Evolutionary conservation across 371 early-diverging fungal species (phyloP).

Genomic region (Amoeboaphelidium protococcarum): DNA sequence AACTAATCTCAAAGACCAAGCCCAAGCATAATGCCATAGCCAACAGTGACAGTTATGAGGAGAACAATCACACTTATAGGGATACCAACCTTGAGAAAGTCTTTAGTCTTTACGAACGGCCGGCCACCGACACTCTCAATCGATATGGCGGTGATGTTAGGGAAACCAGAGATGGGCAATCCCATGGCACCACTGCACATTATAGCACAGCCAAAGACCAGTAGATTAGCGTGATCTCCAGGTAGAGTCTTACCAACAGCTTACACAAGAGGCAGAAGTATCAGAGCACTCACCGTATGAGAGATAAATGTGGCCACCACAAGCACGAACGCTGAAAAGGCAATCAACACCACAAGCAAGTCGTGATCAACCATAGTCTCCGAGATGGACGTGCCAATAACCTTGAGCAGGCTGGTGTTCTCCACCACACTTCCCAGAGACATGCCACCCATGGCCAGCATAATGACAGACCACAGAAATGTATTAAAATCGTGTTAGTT

Average conservation of each 20-base stretch:
- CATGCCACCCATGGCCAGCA: constrained; percentile 81
- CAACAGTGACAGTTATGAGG: constrained; percentile 37
- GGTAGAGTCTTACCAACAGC: constrained; percentile 38
- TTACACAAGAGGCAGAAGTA: constrained; percentile 47
- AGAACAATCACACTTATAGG: constrained; percentile 42
- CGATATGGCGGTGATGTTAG: constrained; percentile 86
- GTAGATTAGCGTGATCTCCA: constrained; percentile 56
- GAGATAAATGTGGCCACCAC: constrained; percentile 73
- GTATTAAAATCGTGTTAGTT: constrained; percentile 81
- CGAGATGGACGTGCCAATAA: constrained; percentile 40
- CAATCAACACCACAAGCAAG: constrained; percentile 32
- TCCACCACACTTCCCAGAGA: constrained; percentile 76
- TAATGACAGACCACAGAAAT: constrained; percentile 59
- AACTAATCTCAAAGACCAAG: neutral
- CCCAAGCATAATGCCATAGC: constrained; percentile 31
- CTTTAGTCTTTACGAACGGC: constrained; percentile 48
- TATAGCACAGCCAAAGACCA: constrained; percentile 62
- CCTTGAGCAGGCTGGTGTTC: constrained; percentile 46
- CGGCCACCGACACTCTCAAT: constrained; percentile 69
- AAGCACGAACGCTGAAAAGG: constrained; percentile 34
- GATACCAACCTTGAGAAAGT: constrained; percentile 60
- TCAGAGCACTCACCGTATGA: constrained; percentile 75
- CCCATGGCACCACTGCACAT: constrained; percentile 74
- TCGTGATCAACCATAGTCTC: constrained; percentile 27
- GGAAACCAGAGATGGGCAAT: constrained; percentile 74